phyloP scores from a whole-genome alignment of 2,329 filamentous ascomycete genomes.

The Pseudocercospora ulei region DNA sequence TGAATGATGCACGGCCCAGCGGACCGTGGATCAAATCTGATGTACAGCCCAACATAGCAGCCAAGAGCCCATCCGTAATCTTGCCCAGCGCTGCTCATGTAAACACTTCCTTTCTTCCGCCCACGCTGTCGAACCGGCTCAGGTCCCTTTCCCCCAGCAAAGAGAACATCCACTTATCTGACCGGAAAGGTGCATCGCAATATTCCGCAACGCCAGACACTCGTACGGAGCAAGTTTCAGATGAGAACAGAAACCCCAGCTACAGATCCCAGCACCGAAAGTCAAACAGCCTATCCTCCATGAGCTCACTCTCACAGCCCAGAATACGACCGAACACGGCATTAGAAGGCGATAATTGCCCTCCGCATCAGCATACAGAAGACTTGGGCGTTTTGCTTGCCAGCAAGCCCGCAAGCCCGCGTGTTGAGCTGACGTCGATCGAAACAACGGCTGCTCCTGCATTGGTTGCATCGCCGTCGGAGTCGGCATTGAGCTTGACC shows the following conservation, averaged over 20 bases:
- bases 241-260: slow-evolving; percentile 15
- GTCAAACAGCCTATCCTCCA: slow-evolving; percentile 40
- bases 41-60: slow-evolving; percentile 5
- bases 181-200: slow-evolving; percentile 44
- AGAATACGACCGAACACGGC: slow-evolving; percentile 30
- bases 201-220: slow-evolving; percentile 30
- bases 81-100: slow-evolving; percentile 31
- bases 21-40: slow-evolving; percentile 23
- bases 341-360: slow-evolving; percentile 14
- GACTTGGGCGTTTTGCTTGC: neutral
- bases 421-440: slow-evolving; percentile 23
- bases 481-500: slow-evolving; percentile 31
- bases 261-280: slow-evolving; percentile 24
- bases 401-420: slow-evolving; percentile 13
- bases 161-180: slow-evolving; percentile 43
- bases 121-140: slow-evolving; percentile 23
- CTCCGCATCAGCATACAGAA: neutral
- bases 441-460: slow-evolving; percentile 26
- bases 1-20: slow-evolving; percentile 23
- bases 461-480: slow-evolving; percentile 14
- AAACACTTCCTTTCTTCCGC: slow-evolving; percentile 31
- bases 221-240: neutral
- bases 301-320: slow-evolving; percentile 36
- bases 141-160: slow-evolving; percentile 41
- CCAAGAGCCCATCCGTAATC: slow-evolving; percentile 28